phyloP scores from a whole-genome alignment of 108 stramenopile species.

The Cylindrotheca closterium region DNA sequence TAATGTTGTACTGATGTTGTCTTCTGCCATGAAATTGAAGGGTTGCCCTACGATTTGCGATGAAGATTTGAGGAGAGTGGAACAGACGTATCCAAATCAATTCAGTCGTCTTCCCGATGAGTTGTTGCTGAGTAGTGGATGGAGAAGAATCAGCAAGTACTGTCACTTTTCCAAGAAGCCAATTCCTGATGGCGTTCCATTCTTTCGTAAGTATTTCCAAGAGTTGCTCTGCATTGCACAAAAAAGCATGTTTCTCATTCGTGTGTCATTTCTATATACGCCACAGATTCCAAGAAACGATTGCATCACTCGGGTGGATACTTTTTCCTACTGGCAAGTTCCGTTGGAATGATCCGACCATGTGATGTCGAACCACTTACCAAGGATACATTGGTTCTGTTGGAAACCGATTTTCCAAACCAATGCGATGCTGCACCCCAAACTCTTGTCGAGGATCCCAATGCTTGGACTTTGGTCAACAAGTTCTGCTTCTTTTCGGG shows the following conservation, averaged over 20 bases:
- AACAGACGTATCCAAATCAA: constrained; percentile 86
- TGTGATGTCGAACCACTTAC: constrained; percentile 87
- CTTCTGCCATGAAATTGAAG: constrained; percentile 85
- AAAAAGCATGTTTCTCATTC: background rate
- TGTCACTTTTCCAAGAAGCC: constrained; percentile 87
- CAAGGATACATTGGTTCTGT: constrained; percentile 69
- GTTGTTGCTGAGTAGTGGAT: constrained; percentile 71
- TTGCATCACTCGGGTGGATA: constrained; percentile 83
- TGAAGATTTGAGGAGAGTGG: constrained; percentile 85
- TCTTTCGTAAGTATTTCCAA: constrained; percentile 53
- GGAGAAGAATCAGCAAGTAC: constrained; percentile 83
- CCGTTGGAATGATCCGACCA: constrained; percentile 80
- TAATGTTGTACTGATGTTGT: constrained; percentile 84
- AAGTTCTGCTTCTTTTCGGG: constrained; percentile 92
- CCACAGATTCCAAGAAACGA: constrained; percentile 67
- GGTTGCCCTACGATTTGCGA: constrained; percentile 92
- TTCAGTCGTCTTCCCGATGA: constrained; percentile 85
- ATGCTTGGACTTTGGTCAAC: constrained; percentile 82
- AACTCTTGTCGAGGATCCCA: constrained; percentile 62
- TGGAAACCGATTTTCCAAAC: constrained; percentile 83
- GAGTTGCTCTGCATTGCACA: background rate
- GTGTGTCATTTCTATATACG: background rate
- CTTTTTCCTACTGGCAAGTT: constrained; percentile 74
- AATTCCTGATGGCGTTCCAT: constrained; percentile 64
- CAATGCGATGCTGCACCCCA: constrained; percentile 75